Evolutionary conservation across 1,139 yeast species (phyloP).

Genomic region (Sugiyamaella novakii): DNA sequence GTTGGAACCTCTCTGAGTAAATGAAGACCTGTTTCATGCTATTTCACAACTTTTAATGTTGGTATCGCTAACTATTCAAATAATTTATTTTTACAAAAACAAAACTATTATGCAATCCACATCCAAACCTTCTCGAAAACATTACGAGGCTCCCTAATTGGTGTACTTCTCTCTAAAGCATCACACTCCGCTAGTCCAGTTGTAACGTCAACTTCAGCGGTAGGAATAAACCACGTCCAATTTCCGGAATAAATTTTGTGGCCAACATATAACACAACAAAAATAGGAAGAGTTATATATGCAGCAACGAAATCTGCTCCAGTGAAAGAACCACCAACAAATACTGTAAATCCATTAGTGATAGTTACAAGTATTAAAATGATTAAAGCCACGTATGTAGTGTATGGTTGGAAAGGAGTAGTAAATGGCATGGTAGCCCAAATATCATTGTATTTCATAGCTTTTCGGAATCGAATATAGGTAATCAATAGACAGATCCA

Average conservation of each 20-base stretch:
- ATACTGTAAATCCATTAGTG: constrained; percentile 70
- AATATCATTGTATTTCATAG: constrained; percentile 42
- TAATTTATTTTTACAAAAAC: constrained; percentile 1
- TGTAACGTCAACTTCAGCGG: constrained; percentile 51
- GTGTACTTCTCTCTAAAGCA: constrained; percentile 44
- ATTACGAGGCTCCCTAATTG: constrained; percentile 45
- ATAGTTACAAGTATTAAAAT: constrained; percentile 52
- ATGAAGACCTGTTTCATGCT: too few relatives aligned
- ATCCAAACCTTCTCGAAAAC: constrained; percentile 47
- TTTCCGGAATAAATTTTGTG: constrained; percentile 53
- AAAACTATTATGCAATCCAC: constrained; percentile 42
- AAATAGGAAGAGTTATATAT: constrained; percentile 56
- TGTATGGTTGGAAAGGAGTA: constrained; percentile 51
- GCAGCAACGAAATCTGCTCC: constrained; percentile 56
- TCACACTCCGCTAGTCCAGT: constrained; percentile 57
- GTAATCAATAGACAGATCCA: constrained; percentile 50
- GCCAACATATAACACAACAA: constrained; percentile 50
- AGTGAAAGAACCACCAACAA: constrained; percentile 54
- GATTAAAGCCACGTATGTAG: constrained; percentile 50
- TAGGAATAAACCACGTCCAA: constrained; percentile 48
- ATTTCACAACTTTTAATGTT: too few relatives aligned
- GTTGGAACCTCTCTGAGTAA: too few relatives aligned
- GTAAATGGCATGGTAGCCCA: constrained; percentile 47
- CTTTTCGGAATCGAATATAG: constrained; percentile 58
- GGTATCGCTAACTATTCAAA: too few relatives aligned